phyloP scores from a whole-genome alignment of 2,329 filamentous ascomycete species.

The Epicoccum sorghinum region DNA sequence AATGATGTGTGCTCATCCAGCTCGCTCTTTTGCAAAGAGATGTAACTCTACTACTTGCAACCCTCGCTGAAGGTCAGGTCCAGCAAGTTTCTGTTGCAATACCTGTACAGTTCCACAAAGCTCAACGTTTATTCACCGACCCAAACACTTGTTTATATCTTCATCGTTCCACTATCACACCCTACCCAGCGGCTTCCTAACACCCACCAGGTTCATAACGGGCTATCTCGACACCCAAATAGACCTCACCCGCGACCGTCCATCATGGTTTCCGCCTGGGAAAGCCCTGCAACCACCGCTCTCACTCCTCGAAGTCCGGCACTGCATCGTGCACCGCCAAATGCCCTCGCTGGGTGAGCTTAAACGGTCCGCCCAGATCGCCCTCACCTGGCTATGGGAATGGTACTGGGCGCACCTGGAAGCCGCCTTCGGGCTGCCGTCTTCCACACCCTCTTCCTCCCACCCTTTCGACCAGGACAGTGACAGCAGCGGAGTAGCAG shows the following conservation, averaged over 20 bases:
- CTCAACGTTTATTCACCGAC: too few relatives aligned
- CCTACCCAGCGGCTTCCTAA: background rate
- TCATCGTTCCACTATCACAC: background rate
- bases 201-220: constrained; percentile 71
- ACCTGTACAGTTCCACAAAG: background rate
- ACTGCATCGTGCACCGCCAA: constrained; percentile 89
- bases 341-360: constrained; percentile 77
- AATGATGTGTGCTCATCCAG: background rate
- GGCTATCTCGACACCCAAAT: constrained; percentile 72
- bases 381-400: constrained; percentile 84
- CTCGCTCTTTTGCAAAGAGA: background rate
- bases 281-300: constrained; percentile 51
- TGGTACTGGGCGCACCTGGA: constrained; percentile 76
- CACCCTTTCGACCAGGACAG: background rate
- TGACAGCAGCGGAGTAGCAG: background rate
- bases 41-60: too few relatives aligned
- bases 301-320: constrained; percentile 86
- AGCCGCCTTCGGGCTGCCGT: constrained; percentile 24
- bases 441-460: background rate
- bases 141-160: background rate
- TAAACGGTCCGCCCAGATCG: constrained; percentile 70
- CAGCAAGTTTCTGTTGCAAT: background rate
- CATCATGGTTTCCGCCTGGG: constrained; percentile 32
- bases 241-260: constrained; percentile 37
- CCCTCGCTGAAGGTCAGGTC: background rate